Conservation (phyloP, 345 rosid species). For the Populus nigra region DNA sequence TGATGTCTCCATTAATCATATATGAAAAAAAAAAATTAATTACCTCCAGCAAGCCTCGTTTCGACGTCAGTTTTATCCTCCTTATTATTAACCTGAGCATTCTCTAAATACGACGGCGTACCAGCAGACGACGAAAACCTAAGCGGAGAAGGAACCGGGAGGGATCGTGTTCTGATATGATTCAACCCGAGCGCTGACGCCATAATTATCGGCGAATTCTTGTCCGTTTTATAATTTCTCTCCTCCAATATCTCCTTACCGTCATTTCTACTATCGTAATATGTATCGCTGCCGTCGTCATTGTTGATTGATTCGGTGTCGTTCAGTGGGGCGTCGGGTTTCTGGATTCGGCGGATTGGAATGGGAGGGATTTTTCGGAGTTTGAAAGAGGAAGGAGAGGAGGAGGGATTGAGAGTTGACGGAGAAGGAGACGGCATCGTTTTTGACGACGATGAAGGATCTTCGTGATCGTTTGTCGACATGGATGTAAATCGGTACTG, state of each 20-base stretch:
- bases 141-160: slow-evolving; percentile 50
- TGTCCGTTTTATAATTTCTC: background rate
- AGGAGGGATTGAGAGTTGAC: slow-evolving; percentile 19
- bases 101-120: slow-evolving; percentile 22
- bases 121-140: slow-evolving; percentile 46
- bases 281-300: slow-evolving; percentile 14
- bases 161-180: slow-evolving; percentile 70
- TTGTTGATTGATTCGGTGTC: slow-evolving; percentile 2
- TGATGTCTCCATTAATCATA: background rate
- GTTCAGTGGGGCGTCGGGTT: background rate
- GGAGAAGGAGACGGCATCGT: slow-evolving; percentile 14
- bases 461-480: background rate
- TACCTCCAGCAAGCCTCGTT: slow-evolving; percentile 24
- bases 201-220: slow-evolving; percentile 40
- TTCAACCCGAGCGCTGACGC: slow-evolving; percentile 71
- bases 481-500: background rate
- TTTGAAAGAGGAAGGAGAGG: slow-evolving; percentile 29
- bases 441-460: background rate
- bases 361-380: slow-evolving; percentile 70
- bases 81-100: slow-evolving; percentile 7
- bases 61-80: slow-evolving; percentile 28
- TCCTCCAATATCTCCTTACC: background rate
- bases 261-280: slow-evolving; percentile 12
- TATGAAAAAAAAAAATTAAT: background rate
- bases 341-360: slow-evolving; percentile 32